Evolutionary conservation across 2,329 filamentous ascomycete genomes (phyloP).

Genomic region (Fusarium xyrophilum): DNA sequence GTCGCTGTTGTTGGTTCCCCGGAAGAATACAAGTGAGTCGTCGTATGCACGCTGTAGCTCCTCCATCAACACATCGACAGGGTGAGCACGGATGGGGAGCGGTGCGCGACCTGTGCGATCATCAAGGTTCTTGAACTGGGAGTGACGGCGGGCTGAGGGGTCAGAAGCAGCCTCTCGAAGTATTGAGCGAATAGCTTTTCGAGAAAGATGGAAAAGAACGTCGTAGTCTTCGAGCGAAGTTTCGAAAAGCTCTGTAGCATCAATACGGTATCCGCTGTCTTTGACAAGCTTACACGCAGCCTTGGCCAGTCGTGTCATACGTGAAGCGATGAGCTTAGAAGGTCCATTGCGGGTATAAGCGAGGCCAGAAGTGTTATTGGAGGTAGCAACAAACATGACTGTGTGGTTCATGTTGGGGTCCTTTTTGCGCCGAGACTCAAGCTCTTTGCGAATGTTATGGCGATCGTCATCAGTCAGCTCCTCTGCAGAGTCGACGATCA

Average conservation of each 20-base stretch:
- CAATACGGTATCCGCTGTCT: constrained; percentile 59
- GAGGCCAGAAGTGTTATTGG: constrained; percentile 77
- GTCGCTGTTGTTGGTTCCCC: constrained; percentile 57
- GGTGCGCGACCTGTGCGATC: constrained; percentile 56
- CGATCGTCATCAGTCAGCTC: constrained; percentile 69
- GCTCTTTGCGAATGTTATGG: constrained; percentile 69
- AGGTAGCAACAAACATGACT: constrained; percentile 81
- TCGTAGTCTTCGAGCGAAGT: constrained; percentile 80
- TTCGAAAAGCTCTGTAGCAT: constrained; percentile 68
- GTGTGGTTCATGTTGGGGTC: constrained; percentile 88
- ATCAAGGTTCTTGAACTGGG: constrained; percentile 84
- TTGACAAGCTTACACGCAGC: constrained; percentile 72
- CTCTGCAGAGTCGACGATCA: constrained; percentile 75
- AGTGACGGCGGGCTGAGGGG: constrained; percentile 49
- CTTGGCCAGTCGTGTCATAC: constrained; percentile 82
- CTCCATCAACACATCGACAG: constrained; percentile 66
- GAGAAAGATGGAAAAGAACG: constrained; percentile 76
- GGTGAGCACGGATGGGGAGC: constrained; percentile 63
- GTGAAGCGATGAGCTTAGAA: constrained; percentile 80
- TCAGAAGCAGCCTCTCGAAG: constrained; percentile 49
- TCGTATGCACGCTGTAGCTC: constrained; percentile 74
- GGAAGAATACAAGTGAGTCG: constrained; percentile 79
- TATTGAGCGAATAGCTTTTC: constrained; percentile 57
- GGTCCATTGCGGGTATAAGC: constrained; percentile 78
- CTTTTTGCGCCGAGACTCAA: constrained; percentile 84